Evolutionary conservation across 2,329 filamentous ascomycete species (phyloP).

Genomic region (Cercospora zeina): DNA sequence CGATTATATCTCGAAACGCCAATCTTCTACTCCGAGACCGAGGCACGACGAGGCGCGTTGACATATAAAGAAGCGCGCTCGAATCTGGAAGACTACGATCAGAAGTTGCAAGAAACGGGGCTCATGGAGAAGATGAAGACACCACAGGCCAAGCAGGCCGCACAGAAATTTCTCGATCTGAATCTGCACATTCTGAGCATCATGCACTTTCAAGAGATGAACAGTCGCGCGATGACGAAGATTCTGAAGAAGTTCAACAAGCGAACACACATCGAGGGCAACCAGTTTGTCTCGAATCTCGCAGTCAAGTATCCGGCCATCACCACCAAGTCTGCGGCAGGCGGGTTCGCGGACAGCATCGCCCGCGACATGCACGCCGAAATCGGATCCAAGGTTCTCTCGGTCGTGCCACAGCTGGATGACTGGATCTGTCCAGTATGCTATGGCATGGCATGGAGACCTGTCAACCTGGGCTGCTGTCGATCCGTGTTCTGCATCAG

Average conservation of each 20-base stretch:
- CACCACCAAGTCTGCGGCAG: constrained; percentile 57
- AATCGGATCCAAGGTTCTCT: constrained; percentile 70
- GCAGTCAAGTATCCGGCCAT: constrained; percentile 35
- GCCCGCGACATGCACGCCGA: constrained; percentile 74
- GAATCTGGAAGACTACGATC: constrained; percentile 70
- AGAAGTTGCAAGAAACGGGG: constrained; percentile 62
- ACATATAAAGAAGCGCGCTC: constrained; percentile 65
- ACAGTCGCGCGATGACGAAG: constrained; percentile 73
- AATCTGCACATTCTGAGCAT: constrained; percentile 77
- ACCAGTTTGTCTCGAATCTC: constrained; percentile 34
- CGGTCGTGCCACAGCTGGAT: constrained; percentile 75
- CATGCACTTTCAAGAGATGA: constrained; percentile 81
- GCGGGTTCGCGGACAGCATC: constrained; percentile 65
- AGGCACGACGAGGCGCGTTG: constrained; percentile 67
- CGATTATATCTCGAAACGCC: constrained; percentile 76
- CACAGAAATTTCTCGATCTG: constrained; percentile 68
- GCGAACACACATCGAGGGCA: constrained; percentile 67
- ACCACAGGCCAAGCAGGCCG: constrained; percentile 62
- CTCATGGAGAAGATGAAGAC: constrained; percentile 65
- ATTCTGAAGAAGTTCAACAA: constrained; percentile 95
- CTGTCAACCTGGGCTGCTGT: constrained; percentile 70
- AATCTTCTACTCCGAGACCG: constrained; percentile 78
- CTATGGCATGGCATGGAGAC: constrained; percentile 75
- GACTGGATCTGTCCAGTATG: constrained; percentile 84
- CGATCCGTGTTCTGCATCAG: constrained; percentile 79